phyloP scores from a whole-genome alignment of 179 eudicot species.

The Silene vulgaris region DNA sequence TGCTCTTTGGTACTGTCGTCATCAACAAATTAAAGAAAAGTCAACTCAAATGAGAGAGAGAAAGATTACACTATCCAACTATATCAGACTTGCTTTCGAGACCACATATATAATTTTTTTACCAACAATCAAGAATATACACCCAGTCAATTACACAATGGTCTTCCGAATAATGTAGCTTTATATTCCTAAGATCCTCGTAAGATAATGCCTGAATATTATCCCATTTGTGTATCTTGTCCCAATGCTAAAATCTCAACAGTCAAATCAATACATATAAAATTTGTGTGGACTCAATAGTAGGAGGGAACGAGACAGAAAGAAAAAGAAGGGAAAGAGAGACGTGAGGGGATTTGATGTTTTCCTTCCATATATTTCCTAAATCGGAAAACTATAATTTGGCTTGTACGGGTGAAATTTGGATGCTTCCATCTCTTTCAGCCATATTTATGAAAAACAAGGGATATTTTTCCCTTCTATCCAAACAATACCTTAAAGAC shows the following conservation, averaged over 20 bases:
- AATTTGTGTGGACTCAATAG: neutral
- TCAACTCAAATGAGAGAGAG: neutral
- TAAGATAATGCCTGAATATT: neutral
- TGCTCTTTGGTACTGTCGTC: constrained; percentile 58
- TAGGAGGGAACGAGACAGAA: neutral
- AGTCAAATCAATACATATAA: neutral
- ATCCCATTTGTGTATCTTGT: neutral
- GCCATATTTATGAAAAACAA: neutral
- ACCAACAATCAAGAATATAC: neutral
- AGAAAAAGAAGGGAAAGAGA: no score
- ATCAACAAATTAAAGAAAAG: constrained; percentile 20
- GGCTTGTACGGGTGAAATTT: neutral
- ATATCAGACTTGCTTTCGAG: constrained; percentile 11
- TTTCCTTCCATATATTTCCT: neutral
- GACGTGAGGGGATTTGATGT: neutral
- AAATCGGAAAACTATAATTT: neutral
- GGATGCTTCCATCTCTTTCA: neutral
- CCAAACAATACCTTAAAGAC: neutral
- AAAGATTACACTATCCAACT: neutral
- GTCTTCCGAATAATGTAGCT: neutral
- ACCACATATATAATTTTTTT: neutral
- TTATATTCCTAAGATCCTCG: neutral
- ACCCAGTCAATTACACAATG: constrained; percentile 7
- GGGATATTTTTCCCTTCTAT: neutral
- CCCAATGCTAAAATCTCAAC: neutral